Percentiles rank a stretch among this genome's conserved stretches.
Conservation (phyloP, 139 green algal species). For the Coelastrella sp. region DNA sequence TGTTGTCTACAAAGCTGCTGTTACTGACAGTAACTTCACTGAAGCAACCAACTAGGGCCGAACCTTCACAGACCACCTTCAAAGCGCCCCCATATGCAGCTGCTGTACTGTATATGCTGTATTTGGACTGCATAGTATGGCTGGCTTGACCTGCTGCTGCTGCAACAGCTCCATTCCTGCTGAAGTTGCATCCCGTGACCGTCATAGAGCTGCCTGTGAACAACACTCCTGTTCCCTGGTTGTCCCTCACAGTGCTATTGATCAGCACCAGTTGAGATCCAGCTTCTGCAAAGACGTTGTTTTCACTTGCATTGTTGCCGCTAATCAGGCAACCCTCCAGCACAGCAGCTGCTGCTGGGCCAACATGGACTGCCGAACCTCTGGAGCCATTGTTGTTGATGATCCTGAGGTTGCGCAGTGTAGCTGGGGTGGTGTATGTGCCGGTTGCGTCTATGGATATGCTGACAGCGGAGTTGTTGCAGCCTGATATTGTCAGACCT, state of each 20-base stretch:
- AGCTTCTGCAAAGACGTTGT: background rate
- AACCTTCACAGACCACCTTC: background rate
- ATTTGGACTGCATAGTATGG: too few relatives aligned
- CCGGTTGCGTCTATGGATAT: slow-evolving; percentile 26
- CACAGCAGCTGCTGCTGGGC: background rate
- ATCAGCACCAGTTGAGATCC: background rate
- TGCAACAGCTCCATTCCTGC: slow-evolving; percentile 14
- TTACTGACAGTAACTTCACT: background rate
- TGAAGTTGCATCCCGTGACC: background rate
- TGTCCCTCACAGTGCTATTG: slow-evolving; percentile 18
- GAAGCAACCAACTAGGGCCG: background rate
- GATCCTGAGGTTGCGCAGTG: slow-evolving; percentile 23
- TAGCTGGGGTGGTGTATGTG: slow-evolving; percentile 8
- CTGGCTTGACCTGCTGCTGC: background rate
- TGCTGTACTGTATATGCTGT: too few relatives aligned
- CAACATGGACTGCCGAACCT: slow-evolving; percentile 11
- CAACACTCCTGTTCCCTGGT: background rate
- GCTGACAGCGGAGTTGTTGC: slow-evolving; percentile 26
- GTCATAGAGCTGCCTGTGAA: background rate
- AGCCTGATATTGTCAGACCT: slow-evolving; percentile 15
- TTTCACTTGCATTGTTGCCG: slow-evolving; percentile 13
- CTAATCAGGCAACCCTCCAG: background rate
- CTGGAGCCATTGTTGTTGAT: slow-evolving; percentile 14
- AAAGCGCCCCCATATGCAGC: background rate
- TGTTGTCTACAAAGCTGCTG: slow-evolving; percentile 14